These are phyloP conservation scores for Aspergillus awamori DNA, from an alignment of 2,329 filamentous ascomycete genomes.

Conservation along the genomic window DNA sequence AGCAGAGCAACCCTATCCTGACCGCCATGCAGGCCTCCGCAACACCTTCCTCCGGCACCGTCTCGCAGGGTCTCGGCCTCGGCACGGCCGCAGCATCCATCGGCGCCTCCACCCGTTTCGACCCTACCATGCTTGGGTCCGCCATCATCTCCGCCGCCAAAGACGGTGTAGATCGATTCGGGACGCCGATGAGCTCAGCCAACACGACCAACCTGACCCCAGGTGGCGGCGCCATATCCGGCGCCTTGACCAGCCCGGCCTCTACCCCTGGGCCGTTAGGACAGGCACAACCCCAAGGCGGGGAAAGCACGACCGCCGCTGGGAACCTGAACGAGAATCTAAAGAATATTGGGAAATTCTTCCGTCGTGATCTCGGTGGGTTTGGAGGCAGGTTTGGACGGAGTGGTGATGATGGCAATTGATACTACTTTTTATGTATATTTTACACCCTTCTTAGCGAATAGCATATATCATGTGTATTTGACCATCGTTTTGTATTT, in stretches of 20 bases:
- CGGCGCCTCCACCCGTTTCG: slow-evolving; percentile 64
- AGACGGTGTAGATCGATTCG: slow-evolving; percentile 78
- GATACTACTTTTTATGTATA: background rate
- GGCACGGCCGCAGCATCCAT: slow-evolving; percentile 45
- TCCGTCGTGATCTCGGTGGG: slow-evolving; percentile 80
- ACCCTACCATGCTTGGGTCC: slow-evolving; percentile 79
- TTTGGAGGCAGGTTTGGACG: slow-evolving; percentile 71
- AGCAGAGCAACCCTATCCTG: slow-evolving; percentile 70
- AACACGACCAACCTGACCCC: slow-evolving; percentile 22
- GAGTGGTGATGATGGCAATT: slow-evolving; percentile 34
- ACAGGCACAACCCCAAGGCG: slow-evolving; percentile 26
- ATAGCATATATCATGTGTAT: background rate
- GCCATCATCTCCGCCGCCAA: slow-evolving; percentile 85
- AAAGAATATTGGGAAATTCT: slow-evolving; percentile 96
- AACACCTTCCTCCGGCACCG: slow-evolving; percentile 39
- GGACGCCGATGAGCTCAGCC: slow-evolving; percentile 57
- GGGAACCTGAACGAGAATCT: slow-evolving; percentile 88
- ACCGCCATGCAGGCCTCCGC: slow-evolving; percentile 58
- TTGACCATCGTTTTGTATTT: background rate
- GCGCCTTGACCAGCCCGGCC: slow-evolving; percentile 27
- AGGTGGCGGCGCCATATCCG: slow-evolving; percentile 32
- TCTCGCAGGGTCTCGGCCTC: slow-evolving; percentile 53
- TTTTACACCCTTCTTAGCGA: background rate
- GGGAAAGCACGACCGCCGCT: slow-evolving; percentile 48
- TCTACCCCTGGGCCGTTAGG: slow-evolving; percentile 28